Percentiles rank a stretch among this genome's conserved stretches.
phyloP scores from a whole-genome alignment of 1,139 yeast genomes.

The Blastobotrys proliferans region DNA sequence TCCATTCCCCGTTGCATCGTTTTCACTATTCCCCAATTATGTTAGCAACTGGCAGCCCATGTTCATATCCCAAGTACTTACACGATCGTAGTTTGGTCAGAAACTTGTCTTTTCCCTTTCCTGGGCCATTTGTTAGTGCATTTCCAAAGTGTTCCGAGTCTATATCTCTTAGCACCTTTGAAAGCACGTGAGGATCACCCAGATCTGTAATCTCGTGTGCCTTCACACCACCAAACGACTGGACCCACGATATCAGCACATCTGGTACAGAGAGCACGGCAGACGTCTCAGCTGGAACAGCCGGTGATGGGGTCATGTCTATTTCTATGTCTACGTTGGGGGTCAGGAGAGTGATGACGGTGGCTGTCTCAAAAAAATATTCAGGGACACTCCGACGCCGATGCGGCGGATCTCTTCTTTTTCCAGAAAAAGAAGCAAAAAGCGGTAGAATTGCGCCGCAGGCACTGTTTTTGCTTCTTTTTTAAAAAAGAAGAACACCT shows the following conservation, averaged over 20 bases:
- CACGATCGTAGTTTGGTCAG: not conserved
- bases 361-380: too few species aligned
- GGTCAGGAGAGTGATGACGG: not conserved
- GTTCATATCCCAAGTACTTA: not conserved
- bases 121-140: not conserved
- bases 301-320: not conserved
- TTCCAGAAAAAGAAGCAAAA: too few species aligned
- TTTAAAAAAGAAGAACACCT: too few species aligned
- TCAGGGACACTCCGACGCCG: too few species aligned
- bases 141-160: not conserved
- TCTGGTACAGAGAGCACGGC: not conserved
- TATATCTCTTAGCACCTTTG: not conserved
- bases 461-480: too few species aligned
- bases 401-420: too few species aligned
- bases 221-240: not conserved
- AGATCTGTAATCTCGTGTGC: not conserved
- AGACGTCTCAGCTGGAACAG: not conserved
- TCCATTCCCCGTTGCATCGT: not conserved
- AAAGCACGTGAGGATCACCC: not conserved
- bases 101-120: not conserved
- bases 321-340: not conserved
- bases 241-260: not conserved
- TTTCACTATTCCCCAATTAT: not conserved
- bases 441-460: too few species aligned
- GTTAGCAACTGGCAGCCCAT: too few species aligned